These are phyloP conservation scores for Phyllostachys edulis DNA, from an alignment of 176 grass and related monocot genomes.

Conservation along the genomic window DNA sequence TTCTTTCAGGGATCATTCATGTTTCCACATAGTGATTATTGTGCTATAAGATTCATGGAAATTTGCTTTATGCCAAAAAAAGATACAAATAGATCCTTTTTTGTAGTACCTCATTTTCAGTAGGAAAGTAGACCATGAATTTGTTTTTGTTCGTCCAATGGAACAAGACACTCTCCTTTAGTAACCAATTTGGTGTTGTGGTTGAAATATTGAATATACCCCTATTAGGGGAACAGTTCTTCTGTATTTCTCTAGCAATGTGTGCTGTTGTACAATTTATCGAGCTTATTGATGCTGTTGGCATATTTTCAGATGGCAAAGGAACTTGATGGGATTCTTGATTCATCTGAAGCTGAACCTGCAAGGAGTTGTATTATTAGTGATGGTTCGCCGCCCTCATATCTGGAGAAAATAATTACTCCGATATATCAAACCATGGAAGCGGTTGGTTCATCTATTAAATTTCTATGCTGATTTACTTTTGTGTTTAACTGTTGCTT, in stretches of 20 bases:
- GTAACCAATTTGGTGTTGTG: neutral
- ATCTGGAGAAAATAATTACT: conserved; percentile 67
- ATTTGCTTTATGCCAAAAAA: neutral
- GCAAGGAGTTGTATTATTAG: conserved; percentile 55
- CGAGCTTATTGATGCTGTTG: conserved; percentile 24
- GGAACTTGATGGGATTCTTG: conserved; percentile 85
- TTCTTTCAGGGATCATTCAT: neutral
- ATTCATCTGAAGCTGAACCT: conserved; percentile 70
- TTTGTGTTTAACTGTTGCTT: conserved; percentile 1
- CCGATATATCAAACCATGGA: conserved; percentile 84
- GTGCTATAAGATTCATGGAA: neutral
- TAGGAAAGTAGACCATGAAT: conserved; percentile 5
- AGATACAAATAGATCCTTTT: neutral
- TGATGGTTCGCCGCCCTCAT: conserved; percentile 63
- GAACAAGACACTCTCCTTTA: neutral
- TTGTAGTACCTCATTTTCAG: neutral
- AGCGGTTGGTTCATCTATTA: conserved; percentile 46
- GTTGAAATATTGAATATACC: neutral
- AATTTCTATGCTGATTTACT: conserved; percentile 30
- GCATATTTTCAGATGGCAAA: conserved; percentile 80
- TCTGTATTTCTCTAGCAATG: neutral
- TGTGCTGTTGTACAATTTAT: neutral
- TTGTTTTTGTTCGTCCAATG: neutral
- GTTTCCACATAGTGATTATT: neutral
- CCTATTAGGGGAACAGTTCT: neutral